phyloP scores from a whole-genome alignment of 2,329 filamentous ascomycete genomes.

The Fusarium sp. region DNA sequence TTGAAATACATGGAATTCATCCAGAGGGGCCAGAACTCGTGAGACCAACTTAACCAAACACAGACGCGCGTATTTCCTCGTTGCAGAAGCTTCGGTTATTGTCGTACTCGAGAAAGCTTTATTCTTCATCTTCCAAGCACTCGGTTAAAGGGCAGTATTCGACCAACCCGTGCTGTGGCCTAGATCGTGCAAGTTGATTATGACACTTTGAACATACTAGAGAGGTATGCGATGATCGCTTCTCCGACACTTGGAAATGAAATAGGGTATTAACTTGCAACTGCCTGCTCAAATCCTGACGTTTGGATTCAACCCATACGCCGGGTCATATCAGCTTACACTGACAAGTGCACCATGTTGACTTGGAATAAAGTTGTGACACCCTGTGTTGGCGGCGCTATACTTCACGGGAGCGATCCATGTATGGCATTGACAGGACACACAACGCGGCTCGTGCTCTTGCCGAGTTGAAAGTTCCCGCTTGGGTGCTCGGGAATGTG shows the following conservation, averaged over 20 bases:
- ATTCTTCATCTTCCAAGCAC: neutral
- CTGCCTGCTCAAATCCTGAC: neutral
- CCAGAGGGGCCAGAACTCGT: constrained; percentile 28
- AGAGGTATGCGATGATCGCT: neutral
- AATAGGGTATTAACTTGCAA: neutral
- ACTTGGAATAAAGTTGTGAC: neutral
- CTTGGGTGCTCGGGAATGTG: constrained; percentile 34
- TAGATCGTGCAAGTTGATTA: neutral
- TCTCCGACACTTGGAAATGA: neutral
- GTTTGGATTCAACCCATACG: neutral
- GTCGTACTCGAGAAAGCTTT: neutral
- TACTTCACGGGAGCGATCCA: constrained; percentile 1
- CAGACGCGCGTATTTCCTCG: neutral
- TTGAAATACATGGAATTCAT: constrained; percentile 25
- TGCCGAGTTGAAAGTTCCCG: constrained; percentile 9
- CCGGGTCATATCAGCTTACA: neutral
- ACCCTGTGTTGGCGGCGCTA: constrained; percentile 17
- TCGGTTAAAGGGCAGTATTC: neutral
- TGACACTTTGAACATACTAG: neutral
- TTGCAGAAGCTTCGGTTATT: neutral
- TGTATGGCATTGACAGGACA: constrained; percentile 23
- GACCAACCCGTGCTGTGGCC: neutral
- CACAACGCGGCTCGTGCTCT: constrained; percentile 25
- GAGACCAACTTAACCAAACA: neutral
- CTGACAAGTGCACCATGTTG: neutral